Evolutionary conservation across 208 protist species (phyloP).

Genomic region (Leishmania lainsoni): DNA sequence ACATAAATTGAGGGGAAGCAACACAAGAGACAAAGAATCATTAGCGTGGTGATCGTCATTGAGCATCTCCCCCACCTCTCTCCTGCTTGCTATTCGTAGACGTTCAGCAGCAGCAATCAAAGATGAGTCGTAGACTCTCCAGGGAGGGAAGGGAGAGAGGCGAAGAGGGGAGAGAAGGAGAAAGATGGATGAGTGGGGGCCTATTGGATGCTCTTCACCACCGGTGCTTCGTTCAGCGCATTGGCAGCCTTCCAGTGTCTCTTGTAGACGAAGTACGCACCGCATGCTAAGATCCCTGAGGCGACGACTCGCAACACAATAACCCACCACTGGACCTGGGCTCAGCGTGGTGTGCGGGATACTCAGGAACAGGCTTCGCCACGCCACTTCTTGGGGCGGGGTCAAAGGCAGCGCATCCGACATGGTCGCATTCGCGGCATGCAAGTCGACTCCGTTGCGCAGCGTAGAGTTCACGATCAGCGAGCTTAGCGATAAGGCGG

Average conservation of each 20-base stretch:
- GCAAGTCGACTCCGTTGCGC: constrained; percentile 54
- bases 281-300: constrained; percentile 33
- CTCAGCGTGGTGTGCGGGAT: constrained; percentile 47
- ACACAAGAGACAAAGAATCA: no score
- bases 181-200: neutral
- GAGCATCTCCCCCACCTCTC: no score
- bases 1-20: neutral
- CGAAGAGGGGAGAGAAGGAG: neutral
- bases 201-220: constrained; percentile 9
- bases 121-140: neutral
- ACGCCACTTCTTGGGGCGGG: constrained; percentile 38
- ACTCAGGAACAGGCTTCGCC: constrained; percentile 43
- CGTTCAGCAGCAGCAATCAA: no score
- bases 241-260: constrained; percentile 32
- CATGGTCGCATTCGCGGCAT: constrained; percentile 23
- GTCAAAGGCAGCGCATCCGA: constrained; percentile 17
- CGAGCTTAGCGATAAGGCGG: constrained; percentile 21
- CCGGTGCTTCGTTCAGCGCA: neutral
- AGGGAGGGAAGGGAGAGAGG: neutral
- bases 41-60: no score
- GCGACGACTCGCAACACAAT: constrained; percentile 53
- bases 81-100: no score
- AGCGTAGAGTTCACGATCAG: constrained; percentile 62
- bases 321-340: constrained; percentile 50
- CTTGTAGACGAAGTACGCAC: constrained; percentile 54